Conservation (phyloP, 2,329 filamentous ascomycete species). For the Phaeosphaeriaceae sp. region DNA sequence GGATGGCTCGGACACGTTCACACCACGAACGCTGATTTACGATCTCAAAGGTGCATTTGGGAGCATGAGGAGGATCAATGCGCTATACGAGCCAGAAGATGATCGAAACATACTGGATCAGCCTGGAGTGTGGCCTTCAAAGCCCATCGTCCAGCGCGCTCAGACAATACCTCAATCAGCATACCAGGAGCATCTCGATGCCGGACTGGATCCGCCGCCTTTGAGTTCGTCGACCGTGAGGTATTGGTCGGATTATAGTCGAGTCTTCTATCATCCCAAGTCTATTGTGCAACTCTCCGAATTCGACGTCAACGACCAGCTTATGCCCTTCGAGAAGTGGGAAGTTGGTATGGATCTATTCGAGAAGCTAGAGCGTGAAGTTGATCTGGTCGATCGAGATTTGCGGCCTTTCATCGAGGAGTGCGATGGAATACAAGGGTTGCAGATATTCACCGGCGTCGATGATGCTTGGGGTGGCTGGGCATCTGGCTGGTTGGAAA, state of each 20-base stretch:
- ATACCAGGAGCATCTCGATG: constrained; percentile 82
- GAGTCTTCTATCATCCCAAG: constrained; percentile 88
- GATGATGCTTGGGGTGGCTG: constrained; percentile 62
- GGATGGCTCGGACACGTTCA: constrained; percentile 89
- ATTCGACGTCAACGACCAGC: constrained; percentile 79
- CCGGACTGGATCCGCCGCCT: constrained; percentile 67
- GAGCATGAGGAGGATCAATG: constrained; percentile 83
- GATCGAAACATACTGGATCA: constrained; percentile 37
- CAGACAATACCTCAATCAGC: constrained; percentile 70
- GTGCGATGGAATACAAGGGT: constrained; percentile 87
- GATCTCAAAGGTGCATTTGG: constrained; percentile 95
- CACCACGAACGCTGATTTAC: constrained; percentile 89
- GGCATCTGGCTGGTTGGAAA: constrained; percentile 60
- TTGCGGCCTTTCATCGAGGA: constrained; percentile 88
- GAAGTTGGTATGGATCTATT: constrained; percentile 48
- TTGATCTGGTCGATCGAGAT: constrained; percentile 88
- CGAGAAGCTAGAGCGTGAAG: constrained; percentile 56
- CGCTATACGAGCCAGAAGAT: constrained; percentile 74
- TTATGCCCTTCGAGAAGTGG: constrained; percentile 82
- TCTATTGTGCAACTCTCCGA: constrained; percentile 84
- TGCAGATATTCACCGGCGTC: constrained; percentile 68
- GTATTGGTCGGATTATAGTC: constrained; percentile 96
- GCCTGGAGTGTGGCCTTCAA: constrained; percentile 43
- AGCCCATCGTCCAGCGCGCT: constrained; percentile 67
- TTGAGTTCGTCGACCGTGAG: constrained; percentile 76